Evolutionary conservation across 208 protist species (phyloP), one percentile per base, ranked within the genome.

Genomic region (Wallacemonas collosoma): DNA sequence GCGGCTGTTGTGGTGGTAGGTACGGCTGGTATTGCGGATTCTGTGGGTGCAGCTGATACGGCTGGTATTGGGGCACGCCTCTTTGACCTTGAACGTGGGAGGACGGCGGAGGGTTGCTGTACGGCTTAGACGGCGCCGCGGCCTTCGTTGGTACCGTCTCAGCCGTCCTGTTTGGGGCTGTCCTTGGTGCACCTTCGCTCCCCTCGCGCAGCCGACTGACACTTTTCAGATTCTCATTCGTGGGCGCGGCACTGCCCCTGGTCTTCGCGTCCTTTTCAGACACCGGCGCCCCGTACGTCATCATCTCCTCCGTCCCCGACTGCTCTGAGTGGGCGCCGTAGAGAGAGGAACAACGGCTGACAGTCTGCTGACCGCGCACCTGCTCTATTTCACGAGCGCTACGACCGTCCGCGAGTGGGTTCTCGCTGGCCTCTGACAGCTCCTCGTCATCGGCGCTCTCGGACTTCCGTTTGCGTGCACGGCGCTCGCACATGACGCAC

Each of bases 401-500:
- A 50, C 45, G 6, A 6, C 45, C 45, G 45, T 50, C 1, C 45
- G 45, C 45, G 45, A 50, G 45, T 12, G 45, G 45, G 12, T 50
- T 50, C 45, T 50, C 45, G 45, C 8, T 12, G 8, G 6, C 45
- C 45, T 50, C 45, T 50, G 45, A 50, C 45, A 51, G 26, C 38
- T 65, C 60, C 35, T 39, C 44, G 26, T 69, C 50, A 47, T 44
- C 7, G 8, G 17, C 9, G 15, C 35, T 41, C 9, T 4, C 45
- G 38, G n/a, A 1, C 7, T n/a, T 2, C 35, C 1, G 1, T 36
- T 68, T 17, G 35, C 54, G 14, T 58, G 12, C 26, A 53, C 50
- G 1, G 47, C 74, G 70, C 48, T 67, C 71, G 17, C 72, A 67
- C n/a, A 62, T 47, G 51, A 83, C 70, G 38, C 64, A 80, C 14